Evolutionary conservation across 306 rosid species (phyloP).

Genomic region (Cicer judaicum): DNA sequence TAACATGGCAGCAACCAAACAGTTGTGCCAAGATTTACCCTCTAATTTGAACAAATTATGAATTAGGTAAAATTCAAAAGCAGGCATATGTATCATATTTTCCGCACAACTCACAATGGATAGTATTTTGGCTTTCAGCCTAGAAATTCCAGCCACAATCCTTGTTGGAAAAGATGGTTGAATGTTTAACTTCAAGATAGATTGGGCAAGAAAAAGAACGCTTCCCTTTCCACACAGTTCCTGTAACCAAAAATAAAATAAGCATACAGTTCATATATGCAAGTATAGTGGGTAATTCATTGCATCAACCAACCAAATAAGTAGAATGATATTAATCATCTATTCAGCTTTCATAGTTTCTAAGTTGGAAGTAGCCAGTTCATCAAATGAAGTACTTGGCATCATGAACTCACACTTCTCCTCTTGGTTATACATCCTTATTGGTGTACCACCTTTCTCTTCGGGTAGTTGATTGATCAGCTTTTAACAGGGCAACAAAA

Average conservation of each 20-base stretch:
- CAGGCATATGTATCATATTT: slow-evolving; percentile 19
- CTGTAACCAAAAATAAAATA: slow-evolving; percentile 51
- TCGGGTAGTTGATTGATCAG: slow-evolving; percentile 23
- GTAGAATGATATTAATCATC: slow-evolving; percentile 33
- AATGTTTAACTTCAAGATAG: slow-evolving; percentile 67
- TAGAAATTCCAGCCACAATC: slow-evolving; percentile 75
- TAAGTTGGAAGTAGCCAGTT: not conserved
- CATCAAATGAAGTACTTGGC: slow-evolving; percentile 31
- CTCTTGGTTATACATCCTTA: slow-evolving; percentile 19
- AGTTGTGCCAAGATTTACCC: slow-evolving; percentile 30
- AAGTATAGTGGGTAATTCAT: slow-evolving; percentile 20
- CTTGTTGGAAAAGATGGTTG: slow-evolving; percentile 53
- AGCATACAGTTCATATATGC: slow-evolving; percentile 17
- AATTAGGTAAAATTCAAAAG: slow-evolving; percentile 41
- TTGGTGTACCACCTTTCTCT: not conserved
- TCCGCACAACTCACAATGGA: slow-evolving; percentile 68
- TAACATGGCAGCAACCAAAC: slow-evolving; percentile 21
- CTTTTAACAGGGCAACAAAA: slow-evolving; percentile 20
- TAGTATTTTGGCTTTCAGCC: slow-evolving; percentile 77
- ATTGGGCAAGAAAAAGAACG: slow-evolving; percentile 74
- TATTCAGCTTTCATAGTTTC: slow-evolving; percentile 17
- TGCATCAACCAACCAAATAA: slow-evolving; percentile 28
- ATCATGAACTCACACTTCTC: slow-evolving; percentile 18
- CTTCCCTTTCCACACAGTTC: slow-evolving; percentile 86
- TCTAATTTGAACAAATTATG: slow-evolving; percentile 44